These are phyloP conservation scores for Quercus lobata DNA, from an alignment of 331 rosid genomes.

Conservation along the genomic window DNA sequence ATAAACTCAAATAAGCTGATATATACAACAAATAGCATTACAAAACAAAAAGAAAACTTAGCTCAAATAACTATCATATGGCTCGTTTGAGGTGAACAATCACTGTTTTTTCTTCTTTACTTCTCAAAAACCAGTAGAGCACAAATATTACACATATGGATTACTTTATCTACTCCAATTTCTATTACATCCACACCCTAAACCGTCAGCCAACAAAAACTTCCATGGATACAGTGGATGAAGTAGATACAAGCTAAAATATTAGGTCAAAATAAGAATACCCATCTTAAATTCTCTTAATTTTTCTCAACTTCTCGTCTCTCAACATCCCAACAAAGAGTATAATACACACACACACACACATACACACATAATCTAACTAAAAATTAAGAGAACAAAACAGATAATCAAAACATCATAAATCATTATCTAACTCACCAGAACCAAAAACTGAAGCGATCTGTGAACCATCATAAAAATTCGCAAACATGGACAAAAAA, in stretches of 20 bases:
- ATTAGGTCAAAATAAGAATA: not conserved
- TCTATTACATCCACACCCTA: not conserved
- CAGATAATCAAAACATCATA: not conserved
- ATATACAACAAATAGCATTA: not conserved
- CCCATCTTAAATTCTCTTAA: not conserved
- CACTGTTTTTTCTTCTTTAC: not conserved
- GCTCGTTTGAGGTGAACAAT: not conserved
- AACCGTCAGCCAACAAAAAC: not conserved
- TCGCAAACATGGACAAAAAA: not conserved
- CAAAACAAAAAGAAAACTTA: not conserved
- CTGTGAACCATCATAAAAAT: not conserved
- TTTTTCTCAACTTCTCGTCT: not conserved
- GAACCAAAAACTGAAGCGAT: not conserved
- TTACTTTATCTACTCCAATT: not conserved
- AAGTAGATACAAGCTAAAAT: not conserved
- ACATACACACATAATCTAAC: not conserved
- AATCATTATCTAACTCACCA: not conserved
- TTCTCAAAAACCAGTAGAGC: not conserved
- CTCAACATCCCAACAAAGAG: not conserved
- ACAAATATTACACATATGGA: not conserved
- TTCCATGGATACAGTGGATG: not conserved
- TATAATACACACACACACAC: not conserved
- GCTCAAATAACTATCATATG: not conserved
- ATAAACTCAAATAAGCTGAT: not conserved
- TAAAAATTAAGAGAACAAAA: not conserved